Evolutionary conservation across 768 basidiomycete genomes (phyloP).

Genomic region (Phlebiopsis flavidoalba): DNA sequence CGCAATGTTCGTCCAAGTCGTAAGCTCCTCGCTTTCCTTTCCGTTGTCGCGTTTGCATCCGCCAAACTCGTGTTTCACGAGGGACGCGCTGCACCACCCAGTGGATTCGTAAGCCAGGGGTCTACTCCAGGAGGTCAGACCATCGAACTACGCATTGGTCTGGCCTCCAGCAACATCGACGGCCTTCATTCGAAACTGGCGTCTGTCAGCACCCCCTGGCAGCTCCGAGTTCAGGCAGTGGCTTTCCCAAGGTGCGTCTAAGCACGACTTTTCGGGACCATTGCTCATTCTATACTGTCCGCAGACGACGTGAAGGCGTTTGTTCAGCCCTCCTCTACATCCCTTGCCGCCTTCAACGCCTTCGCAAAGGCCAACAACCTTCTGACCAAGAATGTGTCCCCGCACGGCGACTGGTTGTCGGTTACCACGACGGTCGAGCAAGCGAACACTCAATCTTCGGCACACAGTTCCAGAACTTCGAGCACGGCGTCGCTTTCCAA

Average conservation of each 20-base stretch:
- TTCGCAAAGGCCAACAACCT: constrained; percentile 23
- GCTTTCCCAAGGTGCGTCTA: constrained; percentile 18
- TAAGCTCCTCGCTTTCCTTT: constrained; percentile 1
- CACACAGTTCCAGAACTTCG: constrained; percentile 7
- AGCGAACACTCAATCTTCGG: constrained; percentile 22
- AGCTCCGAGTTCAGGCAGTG: constrained; percentile 25
- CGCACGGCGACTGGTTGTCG: constrained; percentile 25
- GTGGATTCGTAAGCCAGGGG: constrained; percentile 21
- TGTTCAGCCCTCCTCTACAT: constrained; percentile 18
- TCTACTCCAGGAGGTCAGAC: constrained; percentile 15
- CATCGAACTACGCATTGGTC: constrained; percentile 29
- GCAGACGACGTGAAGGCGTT: constrained; percentile 7
- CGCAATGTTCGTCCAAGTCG: neutral
- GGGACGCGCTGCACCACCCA: constrained; percentile 10
- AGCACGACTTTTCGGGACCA: no score
- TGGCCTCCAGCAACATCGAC: constrained; percentile 26
- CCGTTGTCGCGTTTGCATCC: constrained; percentile 3
- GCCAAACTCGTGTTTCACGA: constrained; percentile 3
- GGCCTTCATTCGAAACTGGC: constrained; percentile 28
- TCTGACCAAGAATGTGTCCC: constrained; percentile 17
- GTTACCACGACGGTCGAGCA: constrained; percentile 20
- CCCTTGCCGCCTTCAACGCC: constrained; percentile 18
- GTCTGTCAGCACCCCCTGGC: constrained; percentile 26
- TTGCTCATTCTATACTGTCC: neutral
- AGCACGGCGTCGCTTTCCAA: no score